Conservation (phyloP, 805 yeast genomes). For the Peterozyma toletana region DNA sequence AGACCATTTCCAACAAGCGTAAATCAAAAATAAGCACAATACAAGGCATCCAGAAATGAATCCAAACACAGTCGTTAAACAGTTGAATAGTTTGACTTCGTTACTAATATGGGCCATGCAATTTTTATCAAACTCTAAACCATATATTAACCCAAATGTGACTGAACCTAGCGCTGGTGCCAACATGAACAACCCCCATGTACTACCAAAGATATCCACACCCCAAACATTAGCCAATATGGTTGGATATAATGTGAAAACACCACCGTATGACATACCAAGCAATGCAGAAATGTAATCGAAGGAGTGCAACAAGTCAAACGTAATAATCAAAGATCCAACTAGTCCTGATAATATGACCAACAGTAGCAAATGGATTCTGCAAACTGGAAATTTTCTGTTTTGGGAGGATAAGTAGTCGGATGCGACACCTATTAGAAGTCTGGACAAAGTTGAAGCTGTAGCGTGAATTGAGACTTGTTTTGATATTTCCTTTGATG, state of each 20-base stretch:
- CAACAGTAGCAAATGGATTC: slow-evolving; percentile 8
- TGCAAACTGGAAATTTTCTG: slow-evolving; percentile 6
- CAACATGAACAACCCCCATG: slow-evolving; percentile 85
- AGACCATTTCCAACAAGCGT: slow-evolving; percentile 8
- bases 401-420: slow-evolving; percentile 38
- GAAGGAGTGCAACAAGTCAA: slow-evolving; percentile 8
- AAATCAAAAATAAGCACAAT: not conserved
- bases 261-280: slow-evolving; percentile 75
- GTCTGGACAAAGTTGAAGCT: slow-evolving; percentile 61
- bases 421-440: slow-evolving; percentile 55
- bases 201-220: slow-evolving; percentile 77
- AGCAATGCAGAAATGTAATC: slow-evolving; percentile 33
- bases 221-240: slow-evolving; percentile 84
- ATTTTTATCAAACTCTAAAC: slow-evolving; percentile 45
- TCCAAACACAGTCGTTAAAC: slow-evolving; percentile 7
- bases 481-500: slow-evolving; percentile 21
- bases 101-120: slow-evolving; percentile 16
- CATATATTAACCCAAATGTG: slow-evolving; percentile 63
- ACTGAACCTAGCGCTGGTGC: slow-evolving; percentile 85
- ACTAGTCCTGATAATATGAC: not conserved
- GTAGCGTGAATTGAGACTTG: slow-evolving; percentile 57
- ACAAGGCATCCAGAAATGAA: slow-evolving; percentile 1
- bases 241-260: slow-evolving; percentile 84
- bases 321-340: slow-evolving; percentile 9
- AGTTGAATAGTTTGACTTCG: slow-evolving; percentile 6